A percentile compares a stretch with the other conserved stretches of the same genome.
phyloP scores from a whole-genome alignment of 495 filamentous ascomycete species.

The Aspergillus hancockii region DNA sequence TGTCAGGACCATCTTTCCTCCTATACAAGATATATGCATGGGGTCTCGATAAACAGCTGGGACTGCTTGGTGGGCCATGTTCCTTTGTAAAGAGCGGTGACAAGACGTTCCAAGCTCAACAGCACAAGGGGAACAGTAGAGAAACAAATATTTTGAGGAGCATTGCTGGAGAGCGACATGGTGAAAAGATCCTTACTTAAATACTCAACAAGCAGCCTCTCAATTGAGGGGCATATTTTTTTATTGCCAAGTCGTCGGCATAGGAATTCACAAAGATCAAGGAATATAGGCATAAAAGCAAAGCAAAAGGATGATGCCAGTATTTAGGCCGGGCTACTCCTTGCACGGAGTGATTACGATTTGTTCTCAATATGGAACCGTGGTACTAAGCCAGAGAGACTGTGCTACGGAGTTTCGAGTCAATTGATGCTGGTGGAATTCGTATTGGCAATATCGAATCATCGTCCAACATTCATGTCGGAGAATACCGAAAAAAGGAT shows the following conservation, averaged over 20 bases:
- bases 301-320: conserved; percentile 6
- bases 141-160: not conserved
- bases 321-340: conserved; percentile 21
- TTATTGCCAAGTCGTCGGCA: not conserved
- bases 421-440: conserved; percentile 13
- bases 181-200: not conserved
- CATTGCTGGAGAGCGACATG: not conserved
- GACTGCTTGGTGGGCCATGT: conserved; percentile 26
- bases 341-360: conserved; percentile 18
- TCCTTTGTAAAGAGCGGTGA: not conserved
- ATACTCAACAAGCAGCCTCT: not conserved
- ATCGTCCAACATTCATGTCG: conserved; percentile 16
- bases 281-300: conserved; percentile 1
- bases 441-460: conserved; percentile 21
- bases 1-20: conserved; percentile 38
- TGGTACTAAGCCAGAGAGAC: conserved; percentile 17
- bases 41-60: conserved; percentile 33
- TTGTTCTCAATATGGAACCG: conserved; percentile 11
- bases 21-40: conserved; percentile 38
- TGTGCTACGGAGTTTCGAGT: conserved; percentile 24
- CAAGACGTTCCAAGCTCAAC: not conserved
- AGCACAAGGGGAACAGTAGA: not conserved
- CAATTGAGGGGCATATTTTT: not conserved
- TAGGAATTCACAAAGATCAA: conserved; percentile 4
- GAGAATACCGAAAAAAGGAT: not conserved